A percentile compares a stretch with the other conserved stretches of the same genome.
phyloP scores from a whole-genome alignment of 2,329 filamentous ascomycete genomes.

The Penicillium sp. region DNA sequence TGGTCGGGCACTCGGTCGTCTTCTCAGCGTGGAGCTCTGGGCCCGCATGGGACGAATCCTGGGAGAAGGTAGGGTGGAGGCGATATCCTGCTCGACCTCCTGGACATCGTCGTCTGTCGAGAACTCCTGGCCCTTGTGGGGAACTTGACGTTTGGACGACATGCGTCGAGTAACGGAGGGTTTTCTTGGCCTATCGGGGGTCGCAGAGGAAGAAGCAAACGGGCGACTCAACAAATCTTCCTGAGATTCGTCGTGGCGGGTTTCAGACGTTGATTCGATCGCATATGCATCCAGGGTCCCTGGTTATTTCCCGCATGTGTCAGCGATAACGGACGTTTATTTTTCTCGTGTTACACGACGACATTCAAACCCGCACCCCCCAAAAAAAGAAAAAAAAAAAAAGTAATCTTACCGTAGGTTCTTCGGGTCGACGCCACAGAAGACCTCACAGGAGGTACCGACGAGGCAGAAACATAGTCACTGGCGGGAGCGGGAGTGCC shows the following conservation, averaged over 20 bases:
- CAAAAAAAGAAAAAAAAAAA: neutral
- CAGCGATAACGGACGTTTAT: neutral
- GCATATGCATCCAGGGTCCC: slow-evolving; percentile 36
- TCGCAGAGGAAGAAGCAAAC: slow-evolving; percentile 50
- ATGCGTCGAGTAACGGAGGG: slow-evolving; percentile 73
- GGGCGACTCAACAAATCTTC: slow-evolving; percentile 33
- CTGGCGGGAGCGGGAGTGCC: slow-evolving; percentile 8
- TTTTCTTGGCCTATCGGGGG: slow-evolving; percentile 63
- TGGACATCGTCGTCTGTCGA: slow-evolving; percentile 86
- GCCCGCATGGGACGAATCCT: slow-evolving; percentile 38
- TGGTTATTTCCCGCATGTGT: slow-evolving; percentile 14
- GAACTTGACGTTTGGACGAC: slow-evolving; percentile 72
- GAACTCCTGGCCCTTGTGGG: slow-evolving; percentile 82
- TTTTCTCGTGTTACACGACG: slow-evolving; percentile 20
- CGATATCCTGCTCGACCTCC: slow-evolving; percentile 75
- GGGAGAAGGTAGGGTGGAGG: slow-evolving; percentile 39
- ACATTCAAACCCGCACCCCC: too few relatives aligned
- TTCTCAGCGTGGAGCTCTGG: slow-evolving; percentile 45
- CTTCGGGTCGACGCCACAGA: slow-evolving; percentile 25
- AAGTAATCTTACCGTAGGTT: slow-evolving; percentile 34
- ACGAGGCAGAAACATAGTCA: slow-evolving; percentile 12
- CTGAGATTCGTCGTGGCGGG: slow-evolving; percentile 35
- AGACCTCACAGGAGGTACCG: slow-evolving; percentile 15
- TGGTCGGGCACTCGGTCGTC: slow-evolving; percentile 39
- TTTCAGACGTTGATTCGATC: slow-evolving; percentile 26